phyloP scores from a whole-genome alignment of 768 basidiomycete genomes.

The Calocybe gangraenosa region DNA sequence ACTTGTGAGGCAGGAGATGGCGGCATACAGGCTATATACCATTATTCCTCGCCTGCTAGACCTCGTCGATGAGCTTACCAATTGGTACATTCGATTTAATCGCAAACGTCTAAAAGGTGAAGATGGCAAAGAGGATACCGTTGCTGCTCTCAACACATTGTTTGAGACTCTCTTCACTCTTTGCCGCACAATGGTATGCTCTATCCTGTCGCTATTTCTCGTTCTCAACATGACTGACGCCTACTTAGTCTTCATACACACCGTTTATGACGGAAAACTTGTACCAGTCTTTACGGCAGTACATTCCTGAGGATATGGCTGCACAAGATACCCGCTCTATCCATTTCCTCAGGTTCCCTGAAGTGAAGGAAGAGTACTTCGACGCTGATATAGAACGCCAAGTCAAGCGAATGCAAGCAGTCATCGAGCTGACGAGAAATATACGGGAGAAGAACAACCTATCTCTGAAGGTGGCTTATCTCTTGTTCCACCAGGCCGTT shows the following conservation, averaged over 20 bases:
- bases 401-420: conserved; percentile 89
- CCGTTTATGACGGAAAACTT: conserved; percentile 97
- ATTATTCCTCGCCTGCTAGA: conserved; percentile 93
- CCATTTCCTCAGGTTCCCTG: conserved; percentile 93
- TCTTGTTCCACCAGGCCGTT: background rate
- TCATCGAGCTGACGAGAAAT: conserved; percentile 88
- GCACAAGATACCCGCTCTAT: conserved; percentile 84
- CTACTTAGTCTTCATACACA: conserved; percentile 85
- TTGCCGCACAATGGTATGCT: conserved; percentile 85
- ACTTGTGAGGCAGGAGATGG: conserved; percentile 92
- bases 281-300: conserved; percentile 86
- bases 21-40: conserved; percentile 94
- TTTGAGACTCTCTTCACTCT: conserved; percentile 95
- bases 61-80: conserved; percentile 93
- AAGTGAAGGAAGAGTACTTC: conserved; percentile 92
- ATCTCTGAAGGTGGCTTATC: conserved; percentile 77
- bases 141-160: conserved; percentile 87
- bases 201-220: background rate
- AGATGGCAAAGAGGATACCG: conserved; percentile 84
- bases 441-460: conserved; percentile 84
- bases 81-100: conserved; percentile 99
- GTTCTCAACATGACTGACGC: background rate
- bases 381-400: conserved; percentile 91
- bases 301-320: conserved; percentile 71
- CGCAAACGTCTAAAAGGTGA: conserved; percentile 94